Evolutionary conservation across 345 rosid genomes (phyloP).

Genomic region (Passiflora organensis): DNA sequence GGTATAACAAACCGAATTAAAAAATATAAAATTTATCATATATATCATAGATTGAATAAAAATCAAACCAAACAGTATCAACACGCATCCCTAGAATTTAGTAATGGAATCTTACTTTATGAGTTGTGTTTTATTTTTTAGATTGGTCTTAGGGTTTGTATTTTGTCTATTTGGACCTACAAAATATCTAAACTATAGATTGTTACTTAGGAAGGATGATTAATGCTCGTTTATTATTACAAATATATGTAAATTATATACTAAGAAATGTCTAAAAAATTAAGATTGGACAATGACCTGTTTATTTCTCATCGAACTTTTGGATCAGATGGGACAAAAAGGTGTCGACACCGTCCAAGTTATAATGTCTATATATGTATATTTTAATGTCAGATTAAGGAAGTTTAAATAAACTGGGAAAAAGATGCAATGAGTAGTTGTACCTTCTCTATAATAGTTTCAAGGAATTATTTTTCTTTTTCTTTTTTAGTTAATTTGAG

Average conservation of each 20-base stretch:
- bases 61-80: too few species aligned
- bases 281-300: slow-evolving; percentile 17
- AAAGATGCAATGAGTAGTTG: not conserved
- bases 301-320: slow-evolving; percentile 20
- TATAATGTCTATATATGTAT: not conserved
- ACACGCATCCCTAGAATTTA: too few species aligned
- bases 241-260: too few species aligned
- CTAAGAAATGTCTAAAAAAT: not conserved
- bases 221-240: slow-evolving; percentile 18
- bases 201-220: slow-evolving; percentile 18
- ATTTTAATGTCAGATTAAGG: not conserved
- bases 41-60: too few species aligned
- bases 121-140: too few species aligned
- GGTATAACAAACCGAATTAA: too few species aligned
- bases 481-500: not conserved
- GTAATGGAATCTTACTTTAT: too few species aligned
- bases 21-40: too few species aligned
- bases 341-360: slow-evolving; percentile 19
- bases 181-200: slow-evolving; percentile 4
- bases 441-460: too few species aligned
- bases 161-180: slow-evolving; percentile 4
- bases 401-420: too few species aligned
- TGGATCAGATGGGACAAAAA: slow-evolving; percentile 22
- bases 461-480: not conserved
- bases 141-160: not conserved